A percentile compares a stretch with the other conserved stretches of the same genome.
phyloP scores from a whole-genome alignment of 805 yeast genomes.

The Candida takata region DNA sequence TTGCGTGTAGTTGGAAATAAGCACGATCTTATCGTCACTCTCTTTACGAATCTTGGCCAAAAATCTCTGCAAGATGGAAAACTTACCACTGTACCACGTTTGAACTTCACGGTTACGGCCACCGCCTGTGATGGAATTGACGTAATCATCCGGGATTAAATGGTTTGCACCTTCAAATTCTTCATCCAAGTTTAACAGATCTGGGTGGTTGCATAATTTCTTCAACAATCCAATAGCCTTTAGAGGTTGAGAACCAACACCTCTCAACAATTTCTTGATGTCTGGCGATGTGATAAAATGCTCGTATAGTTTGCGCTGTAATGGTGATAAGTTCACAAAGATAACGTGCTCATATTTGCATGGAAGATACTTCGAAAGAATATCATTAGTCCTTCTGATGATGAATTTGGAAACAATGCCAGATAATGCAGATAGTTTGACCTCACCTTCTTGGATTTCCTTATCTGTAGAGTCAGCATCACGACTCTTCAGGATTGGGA shows the following conservation, averaged over 20 bases:
- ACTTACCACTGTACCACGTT: constrained; percentile 81
- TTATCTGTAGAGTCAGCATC: constrained; percentile 84
- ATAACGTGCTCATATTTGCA: constrained; percentile 95
- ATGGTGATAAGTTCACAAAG: constrained; percentile 76
- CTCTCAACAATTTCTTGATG: constrained; percentile 56
- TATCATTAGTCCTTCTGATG: constrained; percentile 92
- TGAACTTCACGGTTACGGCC: constrained; percentile 70
- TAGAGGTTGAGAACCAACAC: constrained; percentile 73
- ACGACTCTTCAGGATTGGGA: constrained; percentile 73
- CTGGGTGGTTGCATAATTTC: constrained; percentile 93
- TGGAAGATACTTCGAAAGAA: constrained; percentile 87
- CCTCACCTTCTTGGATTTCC: constrained; percentile 64
- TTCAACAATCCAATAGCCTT: constrained; percentile 85
- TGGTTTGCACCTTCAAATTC: constrained; percentile 67
- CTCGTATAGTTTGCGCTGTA: constrained; percentile 66
- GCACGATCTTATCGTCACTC: constrained; percentile 90
- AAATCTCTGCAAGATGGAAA: constrained; percentile 78
- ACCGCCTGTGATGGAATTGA: constrained; percentile 31
- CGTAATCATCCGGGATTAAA: constrained; percentile 71
- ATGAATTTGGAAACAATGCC: constrained; percentile 80
- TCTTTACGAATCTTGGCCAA: constrained; percentile 66
- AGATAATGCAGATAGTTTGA: constrained; percentile 62
- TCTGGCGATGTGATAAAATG: constrained; percentile 77
- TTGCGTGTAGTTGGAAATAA: constrained; percentile 91
- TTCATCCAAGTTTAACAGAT: constrained; percentile 63